These are phyloP conservation scores for Ophidiomyces ophidiicola DNA, from an alignment of 2,329 filamentous ascomycete genomes.

Conservation along the genomic window DNA sequence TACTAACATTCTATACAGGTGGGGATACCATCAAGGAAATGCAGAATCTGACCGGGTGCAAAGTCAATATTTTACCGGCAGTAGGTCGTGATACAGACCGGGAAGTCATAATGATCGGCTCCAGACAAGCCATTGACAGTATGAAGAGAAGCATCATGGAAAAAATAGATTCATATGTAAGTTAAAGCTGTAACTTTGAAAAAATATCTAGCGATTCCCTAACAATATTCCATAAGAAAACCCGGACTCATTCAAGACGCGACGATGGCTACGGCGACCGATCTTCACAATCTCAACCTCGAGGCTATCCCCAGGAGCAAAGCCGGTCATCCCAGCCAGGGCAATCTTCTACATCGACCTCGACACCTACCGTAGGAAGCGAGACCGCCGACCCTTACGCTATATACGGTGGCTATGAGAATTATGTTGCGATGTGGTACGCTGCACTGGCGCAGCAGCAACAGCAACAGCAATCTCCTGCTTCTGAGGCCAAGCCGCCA, in stretches of 20 bases:
- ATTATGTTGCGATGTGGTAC: constrained; percentile 71
- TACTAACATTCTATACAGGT: constrained; percentile 32
- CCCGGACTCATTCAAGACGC: constrained; percentile 27
- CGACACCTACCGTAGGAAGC: constrained; percentile 23
- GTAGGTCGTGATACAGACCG: constrained; percentile 67
- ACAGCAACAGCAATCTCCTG: constrained; percentile 23
- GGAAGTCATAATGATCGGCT: constrained; percentile 75
- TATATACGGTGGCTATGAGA: constrained; percentile 69
- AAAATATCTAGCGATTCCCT: constrained; percentile 13
- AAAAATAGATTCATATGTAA: constrained; percentile 79
- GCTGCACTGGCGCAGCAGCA: constrained; percentile 51
- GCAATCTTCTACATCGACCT: constrained; percentile 31
- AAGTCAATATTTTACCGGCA: constrained; percentile 79
- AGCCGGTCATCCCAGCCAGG: constrained; percentile 21
- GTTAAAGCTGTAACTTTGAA: constrained; percentile 26
- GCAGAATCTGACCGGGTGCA: constrained; percentile 77
- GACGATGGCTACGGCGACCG: constrained; percentile 26
- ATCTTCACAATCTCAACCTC: constrained; percentile 35
- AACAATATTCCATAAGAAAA: constrained; percentile 22
- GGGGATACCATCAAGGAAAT: constrained; percentile 92
- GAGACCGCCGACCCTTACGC: constrained; percentile 58
- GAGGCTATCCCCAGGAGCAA: constrained; percentile 17
- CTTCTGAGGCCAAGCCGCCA: constrained; percentile 18
- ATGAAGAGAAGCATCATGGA: constrained; percentile 81
- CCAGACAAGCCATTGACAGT: constrained; percentile 60